Evolutionary conservation across 179 eudicot genomes (phyloP).

Genomic region (Sideroxylon spinosum): DNA sequence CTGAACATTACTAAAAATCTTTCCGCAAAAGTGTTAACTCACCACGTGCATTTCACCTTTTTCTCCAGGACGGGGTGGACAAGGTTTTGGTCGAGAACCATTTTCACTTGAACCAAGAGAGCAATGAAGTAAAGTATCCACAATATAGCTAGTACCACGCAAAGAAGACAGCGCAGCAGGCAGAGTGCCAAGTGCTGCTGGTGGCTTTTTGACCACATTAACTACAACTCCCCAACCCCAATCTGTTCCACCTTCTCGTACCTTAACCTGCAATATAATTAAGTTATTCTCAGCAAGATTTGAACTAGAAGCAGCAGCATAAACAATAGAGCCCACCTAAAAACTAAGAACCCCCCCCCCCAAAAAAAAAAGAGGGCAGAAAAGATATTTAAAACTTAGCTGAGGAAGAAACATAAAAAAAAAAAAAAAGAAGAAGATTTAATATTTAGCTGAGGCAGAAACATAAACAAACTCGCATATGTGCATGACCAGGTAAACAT

Average conservation of each 20-base stretch:
- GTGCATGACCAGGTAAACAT: neutral
- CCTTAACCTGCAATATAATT: conserved; percentile 53
- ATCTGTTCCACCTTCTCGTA: conserved; percentile 85
- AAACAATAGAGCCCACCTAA: neutral
- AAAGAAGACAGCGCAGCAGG: conserved; percentile 46
- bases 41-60: conserved; percentile 99
- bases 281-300: conserved; percentile 1
- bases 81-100: conserved; percentile 88
- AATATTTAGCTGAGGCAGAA: neutral
- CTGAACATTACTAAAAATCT: neutral
- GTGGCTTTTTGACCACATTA: conserved; percentile 80
- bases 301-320: neutral
- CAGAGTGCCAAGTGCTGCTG: conserved; percentile 49
- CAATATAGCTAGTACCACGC: conserved; percentile 73
- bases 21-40: conserved; percentile 28
- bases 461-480: conserved; percentile 5
- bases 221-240: conserved; percentile 99
- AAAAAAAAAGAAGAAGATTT: neutral
- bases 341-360: neutral
- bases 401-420: neutral
- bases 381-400: neutral
- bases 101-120: conserved; percentile 77
- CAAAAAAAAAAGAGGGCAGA: neutral
- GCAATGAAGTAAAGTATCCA: conserved; percentile 93
- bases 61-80: conserved; percentile 92